Evolutionary conservation across 139 green algal genomes (phyloP), one percentile per base, ranked within the genome.

Genomic region (Spirogloea muscicola): DNA sequence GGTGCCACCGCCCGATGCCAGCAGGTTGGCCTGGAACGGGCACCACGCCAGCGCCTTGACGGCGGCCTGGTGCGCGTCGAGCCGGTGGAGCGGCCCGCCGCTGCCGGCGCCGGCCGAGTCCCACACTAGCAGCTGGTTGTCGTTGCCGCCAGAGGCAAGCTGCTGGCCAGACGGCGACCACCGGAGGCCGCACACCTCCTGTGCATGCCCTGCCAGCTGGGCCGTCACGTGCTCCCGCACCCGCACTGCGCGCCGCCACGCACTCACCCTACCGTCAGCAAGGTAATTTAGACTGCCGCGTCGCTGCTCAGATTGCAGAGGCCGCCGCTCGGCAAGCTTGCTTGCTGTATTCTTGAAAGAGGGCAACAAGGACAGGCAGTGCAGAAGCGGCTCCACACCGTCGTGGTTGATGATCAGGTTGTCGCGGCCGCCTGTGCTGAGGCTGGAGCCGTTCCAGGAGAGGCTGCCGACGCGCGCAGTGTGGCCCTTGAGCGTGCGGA

Each of bases 31-130:
- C 82, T 95, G 90, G 81, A 95, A 95, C 48, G 90, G 90, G 85
- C 90, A 95, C 90, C 90, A 95, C 21, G 90, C 90, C 61, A 95
- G 84, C 18, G 90, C 90, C 79, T 95, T 95, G 40, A 95, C 90
- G n/a, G 90, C 90, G 37, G 90, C 90, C 49, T 85, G 81, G 74
- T 95, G 90, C 2, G 57, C 70, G 25, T 83, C 84, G 40, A 95
- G 74, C 38, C 80, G 51, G 68, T 90, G 85, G 39, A 84, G 72
- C n/a, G n/a, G n/a, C 16, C 9, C 9, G 62, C 29, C 62, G 10
- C 29, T 16, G 13, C 13, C 43, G 13, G 43, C 43, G n/a, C n/a
- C n/a, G 48, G 68, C 70, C 58, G 79, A 68, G 71, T 94, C 85
- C 89, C 88, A 95, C 36, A 95, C 82, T 77, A 89, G 81, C 44